phyloP scores from a whole-genome alignment of 805 yeast genomes.

The Sugiyamaella smithiae region DNA sequence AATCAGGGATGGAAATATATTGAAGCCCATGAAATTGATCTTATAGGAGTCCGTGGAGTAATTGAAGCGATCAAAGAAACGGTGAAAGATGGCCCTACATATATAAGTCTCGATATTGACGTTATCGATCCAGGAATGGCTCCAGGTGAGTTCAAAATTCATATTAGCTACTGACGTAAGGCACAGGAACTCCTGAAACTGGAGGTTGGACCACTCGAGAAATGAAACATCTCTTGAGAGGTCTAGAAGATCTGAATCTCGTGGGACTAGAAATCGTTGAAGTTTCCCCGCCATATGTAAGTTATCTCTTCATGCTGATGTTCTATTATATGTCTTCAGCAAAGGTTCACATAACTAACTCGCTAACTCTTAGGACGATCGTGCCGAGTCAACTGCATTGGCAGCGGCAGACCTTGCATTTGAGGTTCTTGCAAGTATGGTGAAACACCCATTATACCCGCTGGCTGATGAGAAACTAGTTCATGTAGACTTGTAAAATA shows the following conservation, averaged over 20 bases:
- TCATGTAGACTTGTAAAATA: neutral
- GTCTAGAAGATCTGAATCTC: slow-evolving; percentile 56
- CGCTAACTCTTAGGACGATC: slow-evolving; percentile 37
- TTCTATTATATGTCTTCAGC: too few species aligned
- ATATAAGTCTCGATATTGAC: slow-evolving; percentile 74
- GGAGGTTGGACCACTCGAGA: slow-evolving; percentile 75
- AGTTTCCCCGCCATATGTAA: slow-evolving; percentile 59
- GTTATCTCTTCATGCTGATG: neutral
- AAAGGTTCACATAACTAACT: too few species aligned
- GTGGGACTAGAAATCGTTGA: slow-evolving; percentile 80
- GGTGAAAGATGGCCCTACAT: slow-evolving; percentile 63
- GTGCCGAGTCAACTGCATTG: slow-evolving; percentile 57
- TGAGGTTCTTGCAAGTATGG: slow-evolving; percentile 74
- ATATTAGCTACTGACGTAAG: neutral
- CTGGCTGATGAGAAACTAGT: neutral
- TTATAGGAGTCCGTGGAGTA: slow-evolving; percentile 60
- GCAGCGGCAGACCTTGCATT: slow-evolving; percentile 66
- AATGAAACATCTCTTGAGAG: slow-evolving; percentile 55
- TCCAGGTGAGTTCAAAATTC: slow-evolving; percentile 45
- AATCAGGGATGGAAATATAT: slow-evolving; percentile 64
- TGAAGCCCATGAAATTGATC: slow-evolving; percentile 70
- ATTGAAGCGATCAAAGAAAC: slow-evolving; percentile 48
- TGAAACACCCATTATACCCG: slow-evolving; percentile 30
- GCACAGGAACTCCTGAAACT: slow-evolving; percentile 71
- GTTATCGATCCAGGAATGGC: slow-evolving; percentile 71